Evolutionary conservation across 2,329 filamentous ascomycete genomes (phyloP).

Genomic region (Fusarium napiforme): DNA sequence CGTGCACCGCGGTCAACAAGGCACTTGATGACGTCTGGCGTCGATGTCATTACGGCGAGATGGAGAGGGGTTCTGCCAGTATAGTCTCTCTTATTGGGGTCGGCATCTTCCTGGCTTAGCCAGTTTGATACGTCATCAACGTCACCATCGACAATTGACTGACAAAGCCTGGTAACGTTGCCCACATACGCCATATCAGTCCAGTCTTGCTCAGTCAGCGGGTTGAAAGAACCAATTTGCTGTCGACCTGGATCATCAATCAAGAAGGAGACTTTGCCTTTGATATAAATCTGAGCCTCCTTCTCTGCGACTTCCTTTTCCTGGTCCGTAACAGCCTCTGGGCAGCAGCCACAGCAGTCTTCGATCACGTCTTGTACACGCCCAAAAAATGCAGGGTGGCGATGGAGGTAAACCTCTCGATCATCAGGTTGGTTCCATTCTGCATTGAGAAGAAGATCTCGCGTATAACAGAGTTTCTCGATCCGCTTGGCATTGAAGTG

Average conservation of each 20-base stretch:
- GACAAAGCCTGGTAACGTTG: slow-evolving; percentile 79
- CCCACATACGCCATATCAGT: slow-evolving; percentile 92
- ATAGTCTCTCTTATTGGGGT: slow-evolving; percentile 80
- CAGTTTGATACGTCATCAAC: slow-evolving; percentile 76
- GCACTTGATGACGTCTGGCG: slow-evolving; percentile 74
- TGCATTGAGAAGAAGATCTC: slow-evolving; percentile 83
- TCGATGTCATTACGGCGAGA: slow-evolving; percentile 76
- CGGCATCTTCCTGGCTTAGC: slow-evolving; percentile 72
- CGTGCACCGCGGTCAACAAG: slow-evolving; percentile 79
- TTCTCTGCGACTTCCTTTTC: slow-evolving; percentile 77
- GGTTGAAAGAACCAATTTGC: slow-evolving; percentile 77
- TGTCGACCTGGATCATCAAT: slow-evolving; percentile 86
- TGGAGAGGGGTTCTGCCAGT: slow-evolving; percentile 84
- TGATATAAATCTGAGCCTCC: slow-evolving; percentile 80
- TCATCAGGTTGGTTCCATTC: slow-evolving; percentile 86
- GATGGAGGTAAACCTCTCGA: slow-evolving; percentile 80
- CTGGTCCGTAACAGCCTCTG: slow-evolving; percentile 73
- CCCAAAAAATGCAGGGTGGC: slow-evolving; percentile 88
- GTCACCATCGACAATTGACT: slow-evolving; percentile 82
- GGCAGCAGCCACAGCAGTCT: slow-evolving; percentile 86
- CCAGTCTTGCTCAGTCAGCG: slow-evolving; percentile 84
- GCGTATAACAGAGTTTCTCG: slow-evolving; percentile 83
- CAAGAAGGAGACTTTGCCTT: slow-evolving; percentile 77
- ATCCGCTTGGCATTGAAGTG: slow-evolving; percentile 75
- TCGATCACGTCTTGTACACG: slow-evolving; percentile 77